Base-by-base conservation (phyloP, 257 asterid genomes). In the Hygrophila difformis region DNA sequence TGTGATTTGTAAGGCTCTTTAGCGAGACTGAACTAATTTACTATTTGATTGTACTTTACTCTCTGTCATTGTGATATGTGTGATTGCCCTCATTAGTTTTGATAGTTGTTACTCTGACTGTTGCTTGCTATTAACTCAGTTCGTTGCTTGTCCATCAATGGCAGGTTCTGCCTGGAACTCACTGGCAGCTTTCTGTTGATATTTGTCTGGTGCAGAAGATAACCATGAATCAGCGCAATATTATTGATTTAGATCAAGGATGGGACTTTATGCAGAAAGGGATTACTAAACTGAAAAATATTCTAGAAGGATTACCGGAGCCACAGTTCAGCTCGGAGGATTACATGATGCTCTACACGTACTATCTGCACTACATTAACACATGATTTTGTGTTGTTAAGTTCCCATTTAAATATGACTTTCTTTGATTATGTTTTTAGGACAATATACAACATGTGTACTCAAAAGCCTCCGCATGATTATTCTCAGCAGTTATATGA, bases 391-490 rank as follows among this genome's bases (percentile, higher is more conserved):
- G n/a, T n/a, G 15, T 24, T 45, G 41, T 36, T 41, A 36, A 46
- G 16, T 69, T 38, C 42, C 36, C 43, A 33, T 29, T 54, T 39
- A 36, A 34, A 44, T 56, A 23, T 19, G 61, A 55, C 47, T 41
- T 54, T 39, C 44, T 51, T 57, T 71, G 35, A 65, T 46, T 68
- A 35, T 57, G 22, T 56, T 43, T 43, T 18, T 74, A 89, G 97
- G 57, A 89, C 94, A 34, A 82, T 85, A 62, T 85, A 91, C 62
- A 80, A 91, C 75, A 91, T 91, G 98, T 91, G 98, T 65, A 91
- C 96, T 18, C 98, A 91, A 56, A 91, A 79, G 68, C 92, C 96
- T 18, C 96, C 98, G 1, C 92, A 91, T 61, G 98, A 91, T 69
- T 91, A 85, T 68, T 91, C 98, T 36, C 96, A 85, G 66, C 94